Base-by-base conservation (phyloP, 1,139 yeast genomes). In the Tardiomyces digboiensis region DNA sequence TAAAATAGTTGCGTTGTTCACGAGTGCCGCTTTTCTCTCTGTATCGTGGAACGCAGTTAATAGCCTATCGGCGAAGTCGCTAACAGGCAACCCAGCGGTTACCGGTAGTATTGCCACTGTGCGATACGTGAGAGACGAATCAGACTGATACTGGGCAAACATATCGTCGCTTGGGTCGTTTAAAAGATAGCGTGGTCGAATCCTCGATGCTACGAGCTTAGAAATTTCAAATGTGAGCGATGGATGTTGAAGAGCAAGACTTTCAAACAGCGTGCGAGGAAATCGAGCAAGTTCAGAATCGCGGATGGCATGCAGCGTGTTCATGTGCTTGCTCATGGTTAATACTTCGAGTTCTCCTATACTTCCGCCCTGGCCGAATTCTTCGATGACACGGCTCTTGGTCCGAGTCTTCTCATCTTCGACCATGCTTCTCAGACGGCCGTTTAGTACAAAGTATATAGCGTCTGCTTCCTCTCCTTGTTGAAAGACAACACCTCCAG, bases 301-400 rank as follows among this genome's bases (percentile, higher is more conserved):
- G 58, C 98, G 73, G 1, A 91, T 84, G 0, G 97, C 97, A 37
- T 88, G 80, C 41, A 88, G 72, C 0, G 95, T 79, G 29, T 76
- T 72, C 1, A 81, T 71, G 58, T 97, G 75, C 51, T 79, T 71
- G 2, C 84, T 77, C 8, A 93, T 91, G 0, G 97, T 88, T 49
- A 91, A 70, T 2, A 91, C 97, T 60, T 91, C 98, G 13, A 91
- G 82, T 62, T 91, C 98, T 2, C 98, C 98, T 49, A 91, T 76
- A 43, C 95, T 84, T 54, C 86, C 93, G 3, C 97, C 97, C 60
- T 88, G 95, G 0, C 97, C 96, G 57, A 80, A 81, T 58, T 91
- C 98, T 2, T 64, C 66, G n/a, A 42, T 42, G 3, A 42, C 46
- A 19, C 43, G 36, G 19, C 41, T 29, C 12, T 21, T 36, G 1